Evolutionary conservation across 208 protist species (phyloP).

Genomic region (Acanthamoeba triangularis): DNA sequence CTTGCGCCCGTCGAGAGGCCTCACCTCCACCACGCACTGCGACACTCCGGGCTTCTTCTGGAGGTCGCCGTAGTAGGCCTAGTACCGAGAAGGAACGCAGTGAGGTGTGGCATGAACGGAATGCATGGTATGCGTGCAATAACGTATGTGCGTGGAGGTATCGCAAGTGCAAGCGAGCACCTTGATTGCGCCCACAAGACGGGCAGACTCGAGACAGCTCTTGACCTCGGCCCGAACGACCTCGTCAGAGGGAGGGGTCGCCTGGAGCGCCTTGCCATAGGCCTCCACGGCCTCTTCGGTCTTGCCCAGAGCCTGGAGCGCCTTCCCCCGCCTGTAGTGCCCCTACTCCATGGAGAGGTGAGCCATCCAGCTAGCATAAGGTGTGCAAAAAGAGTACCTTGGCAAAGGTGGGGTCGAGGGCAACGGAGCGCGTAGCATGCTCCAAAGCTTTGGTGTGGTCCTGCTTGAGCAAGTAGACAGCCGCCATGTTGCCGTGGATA

Average conservation of each 20-base stretch:
- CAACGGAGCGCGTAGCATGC: neutral
- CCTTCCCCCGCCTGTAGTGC: constrained; percentile 12
- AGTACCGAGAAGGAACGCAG: neutral
- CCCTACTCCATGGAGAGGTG: neutral
- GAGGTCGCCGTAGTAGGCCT: neutral
- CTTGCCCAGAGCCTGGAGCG: neutral
- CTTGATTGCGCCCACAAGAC: neutral
- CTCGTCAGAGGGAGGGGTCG: neutral
- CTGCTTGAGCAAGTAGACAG: constrained; percentile 24
- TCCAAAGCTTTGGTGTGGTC: neutral
- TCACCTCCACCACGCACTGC: neutral
- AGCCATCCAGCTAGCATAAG: neutral
- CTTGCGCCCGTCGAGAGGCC: neutral
- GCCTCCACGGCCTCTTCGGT: neutral
- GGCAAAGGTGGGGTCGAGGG: neutral
- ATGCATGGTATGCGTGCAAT: too few species aligned
- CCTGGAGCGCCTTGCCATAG: neutral
- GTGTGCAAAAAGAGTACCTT: neutral
- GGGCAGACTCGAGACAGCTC: neutral
- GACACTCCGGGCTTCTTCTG: neutral
- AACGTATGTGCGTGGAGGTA: too few species aligned
- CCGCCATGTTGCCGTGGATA: constrained; percentile 28
- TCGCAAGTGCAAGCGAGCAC: neutral
- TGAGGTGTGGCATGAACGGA: neutral
- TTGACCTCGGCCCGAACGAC: neutral